Conservation (phyloP, 176 grass and related monocot species). For the Hyparrhenia diplandra region DNA sequence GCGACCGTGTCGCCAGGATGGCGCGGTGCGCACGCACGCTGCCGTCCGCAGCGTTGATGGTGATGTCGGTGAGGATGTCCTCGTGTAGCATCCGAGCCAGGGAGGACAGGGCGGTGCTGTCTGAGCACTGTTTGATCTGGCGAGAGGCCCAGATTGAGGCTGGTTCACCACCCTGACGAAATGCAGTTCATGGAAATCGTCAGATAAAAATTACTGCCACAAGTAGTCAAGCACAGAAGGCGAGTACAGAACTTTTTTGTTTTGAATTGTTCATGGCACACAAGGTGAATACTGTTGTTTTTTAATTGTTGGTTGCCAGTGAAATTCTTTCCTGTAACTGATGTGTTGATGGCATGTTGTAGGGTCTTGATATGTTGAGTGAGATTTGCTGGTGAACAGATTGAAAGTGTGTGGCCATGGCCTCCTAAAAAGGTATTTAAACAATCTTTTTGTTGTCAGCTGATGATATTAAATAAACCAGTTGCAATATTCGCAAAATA, state of each 20-base stretch:
- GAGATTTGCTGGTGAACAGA: not conserved
- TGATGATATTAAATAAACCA: conserved; percentile 6
- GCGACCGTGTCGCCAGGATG: conserved; percentile 60
- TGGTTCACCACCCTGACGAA: conserved; percentile 76
- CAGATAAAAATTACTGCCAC: not conserved
- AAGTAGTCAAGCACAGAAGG: not conserved
- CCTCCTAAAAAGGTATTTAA: not conserved
- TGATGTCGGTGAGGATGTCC: conserved; percentile 83
- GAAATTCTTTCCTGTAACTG: not conserved
- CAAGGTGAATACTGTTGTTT: not conserved
- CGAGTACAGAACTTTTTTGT: not conserved
- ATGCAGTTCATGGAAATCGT: not conserved
- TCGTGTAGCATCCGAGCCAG: conserved; percentile 68
- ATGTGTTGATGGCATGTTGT: not conserved
- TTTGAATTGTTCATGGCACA: not conserved
- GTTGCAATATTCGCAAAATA: not conserved
- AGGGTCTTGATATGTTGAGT: not conserved
- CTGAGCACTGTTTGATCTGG: conserved; percentile 54
- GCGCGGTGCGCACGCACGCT: conserved; percentile 83
- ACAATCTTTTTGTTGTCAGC: not conserved
- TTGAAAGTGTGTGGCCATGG: not conserved
- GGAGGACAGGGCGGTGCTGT: conserved; percentile 40
- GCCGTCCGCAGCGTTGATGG: conserved; percentile 64
- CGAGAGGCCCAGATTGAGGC: conserved; percentile 76
- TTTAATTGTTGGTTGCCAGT: not conserved